phyloP scores from a whole-genome alignment of 2,329 filamentous ascomycete species.

The Aspergillus costaricaensis region DNA sequence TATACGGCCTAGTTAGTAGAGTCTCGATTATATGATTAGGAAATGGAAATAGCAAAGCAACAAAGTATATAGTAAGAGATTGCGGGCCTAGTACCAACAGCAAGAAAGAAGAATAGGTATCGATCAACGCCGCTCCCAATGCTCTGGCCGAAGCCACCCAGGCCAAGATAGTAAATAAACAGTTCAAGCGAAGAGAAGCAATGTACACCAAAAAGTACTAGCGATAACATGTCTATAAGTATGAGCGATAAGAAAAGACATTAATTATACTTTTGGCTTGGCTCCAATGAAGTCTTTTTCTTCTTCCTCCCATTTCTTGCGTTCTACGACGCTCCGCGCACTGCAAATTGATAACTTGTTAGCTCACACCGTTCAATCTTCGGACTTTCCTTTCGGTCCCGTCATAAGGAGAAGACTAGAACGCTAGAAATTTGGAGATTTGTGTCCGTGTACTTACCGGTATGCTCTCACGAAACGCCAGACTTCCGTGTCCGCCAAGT shows the following conservation, averaged over 20 bases:
- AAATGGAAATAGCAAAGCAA: not conserved
- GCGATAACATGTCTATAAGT: not conserved
- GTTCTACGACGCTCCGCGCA: constrained; percentile 58
- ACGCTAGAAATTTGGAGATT: not conserved
- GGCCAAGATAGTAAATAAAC: not conserved
- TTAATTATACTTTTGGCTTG: constrained; percentile 21
- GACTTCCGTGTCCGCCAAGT: constrained; percentile 63
- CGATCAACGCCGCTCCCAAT: constrained; percentile 4
- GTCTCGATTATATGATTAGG: not conserved
- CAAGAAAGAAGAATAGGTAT: not conserved
- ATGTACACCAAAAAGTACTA: not conserved
- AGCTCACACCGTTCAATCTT: not conserved
- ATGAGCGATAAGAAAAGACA: not conserved
- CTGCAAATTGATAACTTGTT: constrained; percentile 27
- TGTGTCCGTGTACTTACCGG: constrained; percentile 34
- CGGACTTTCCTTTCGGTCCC: not conserved
- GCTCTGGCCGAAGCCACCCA: not conserved
- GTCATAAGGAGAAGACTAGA: not conserved
- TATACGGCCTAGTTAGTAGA: no score
- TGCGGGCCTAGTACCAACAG: not conserved
- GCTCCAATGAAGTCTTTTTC: constrained; percentile 58
- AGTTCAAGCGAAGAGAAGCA: not conserved
- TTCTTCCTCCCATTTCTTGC: constrained; percentile 62
- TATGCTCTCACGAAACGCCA: constrained; percentile 66
- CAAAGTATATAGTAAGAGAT: not conserved